phyloP scores from a whole-genome alignment of 2,329 filamentous ascomycete species.

The Rosellinia necatrix region DNA sequence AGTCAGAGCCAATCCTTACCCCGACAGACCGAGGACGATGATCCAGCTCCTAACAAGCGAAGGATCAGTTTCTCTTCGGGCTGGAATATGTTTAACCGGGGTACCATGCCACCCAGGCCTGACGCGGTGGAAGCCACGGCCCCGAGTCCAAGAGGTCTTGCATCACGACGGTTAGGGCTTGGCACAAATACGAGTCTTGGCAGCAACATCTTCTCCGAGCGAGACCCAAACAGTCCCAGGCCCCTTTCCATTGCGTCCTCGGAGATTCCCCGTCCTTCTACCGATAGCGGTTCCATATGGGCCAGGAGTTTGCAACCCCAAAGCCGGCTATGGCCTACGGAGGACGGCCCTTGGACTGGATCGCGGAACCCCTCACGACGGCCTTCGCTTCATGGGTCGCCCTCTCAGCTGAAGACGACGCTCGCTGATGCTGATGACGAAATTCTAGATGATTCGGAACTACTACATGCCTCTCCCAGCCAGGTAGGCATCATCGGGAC shows the following conservation, averaged over 20 bases:
- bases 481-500: constrained; percentile 79
- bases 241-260: constrained; percentile 71
- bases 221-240: constrained; percentile 64
- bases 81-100: constrained; percentile 63
- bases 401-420: constrained; percentile 64
- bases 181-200: constrained; percentile 50
- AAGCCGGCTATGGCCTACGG: constrained; percentile 68
- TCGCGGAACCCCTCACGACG: constrained; percentile 76
- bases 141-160: constrained; percentile 35
- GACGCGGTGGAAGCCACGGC: constrained; percentile 47
- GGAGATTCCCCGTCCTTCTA: constrained; percentile 76
- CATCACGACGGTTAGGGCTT: constrained; percentile 35
- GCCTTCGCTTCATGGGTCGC: constrained; percentile 79
- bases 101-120: constrained; percentile 46
- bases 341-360: constrained; percentile 53
- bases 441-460: constrained; percentile 62
- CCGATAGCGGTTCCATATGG: constrained; percentile 77
- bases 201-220: constrained; percentile 55
- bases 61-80: constrained; percentile 61
- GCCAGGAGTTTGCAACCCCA: constrained; percentile 57
- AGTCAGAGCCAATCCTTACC: constrained; percentile 81
- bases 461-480: constrained; percentile 58
- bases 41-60: constrained; percentile 56
- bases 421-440: constrained; percentile 68
- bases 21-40: constrained; percentile 61